Evolutionary conservation across 257 asterid species (phyloP), one percentile per base, ranked within the genome.

Genomic region (Linderniella brevidens): DNA sequence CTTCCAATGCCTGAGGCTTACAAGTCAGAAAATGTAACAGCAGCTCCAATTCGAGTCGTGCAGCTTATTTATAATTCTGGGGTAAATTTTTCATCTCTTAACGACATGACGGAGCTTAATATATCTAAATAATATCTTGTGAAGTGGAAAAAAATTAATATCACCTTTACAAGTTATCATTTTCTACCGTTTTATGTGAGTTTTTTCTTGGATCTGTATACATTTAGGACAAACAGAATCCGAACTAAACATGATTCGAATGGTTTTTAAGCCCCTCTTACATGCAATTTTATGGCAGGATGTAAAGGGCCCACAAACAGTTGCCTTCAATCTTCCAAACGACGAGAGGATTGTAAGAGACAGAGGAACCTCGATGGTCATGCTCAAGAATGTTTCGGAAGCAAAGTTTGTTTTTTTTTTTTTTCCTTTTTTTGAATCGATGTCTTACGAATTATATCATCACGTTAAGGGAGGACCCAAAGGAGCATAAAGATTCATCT

Each of bases 271-370:
- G 17, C 20, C 19, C 16, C 6, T 37, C 29, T 18, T 9, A 13
- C 25, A 8, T 15, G 17, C 53, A 37, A 37, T 1, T 16, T 51
- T 55, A 35, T 70, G 61, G 43, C 78, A 84, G 98, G 96, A 88
- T 32, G 94, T 88, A 51, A 80, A 84, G 69, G 98, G 96, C 53
- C 98, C 98, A 58, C 98, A 88, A 67, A 84, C 98, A 59, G 92
- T 75, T 53, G 98, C 98, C 29, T 88, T 80, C 74, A 88, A 88
- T 66, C 98, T 88, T 64, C 98, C 98, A 45, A 88, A 88, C 52
- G 98, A 88, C 56, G 98, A 88, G 49, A 75, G 83, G 10, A 81
- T 88, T 39, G 98, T 84, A 37, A 84, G 80, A n/a, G 93, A 80
- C 56, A 68, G 85, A 72, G 98, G 98, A 64, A 70, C 93, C 36